Evolutionary conservation across 2,329 filamentous ascomycete genomes (phyloP), one percentile per base, ranked within the genome.

Genomic region (Hymenoscyphus scutula): DNA sequence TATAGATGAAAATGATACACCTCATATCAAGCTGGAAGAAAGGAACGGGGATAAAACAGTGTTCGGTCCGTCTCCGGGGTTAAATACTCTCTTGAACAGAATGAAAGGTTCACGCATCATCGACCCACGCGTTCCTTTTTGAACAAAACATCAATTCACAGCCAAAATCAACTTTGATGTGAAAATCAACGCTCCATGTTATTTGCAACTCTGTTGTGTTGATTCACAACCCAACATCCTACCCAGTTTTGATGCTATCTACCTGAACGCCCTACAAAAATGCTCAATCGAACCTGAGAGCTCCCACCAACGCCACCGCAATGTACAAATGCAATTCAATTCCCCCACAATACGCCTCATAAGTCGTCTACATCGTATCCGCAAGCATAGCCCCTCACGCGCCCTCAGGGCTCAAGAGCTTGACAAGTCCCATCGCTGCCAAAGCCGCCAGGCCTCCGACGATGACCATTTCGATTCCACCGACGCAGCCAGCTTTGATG

Each of bases 381-480:
- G 25, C 29, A 17, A 32, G 1, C 15, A 27, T 7, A 38, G n/a
- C 10, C 13, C n/a, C 51, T 13, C 17, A 29, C 11, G 23, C 34
- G 41, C 51, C 68, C 34, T 66, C 63, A 37, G 64, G 59, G 59
- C 68, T 71, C 58, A 76, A 72, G 1, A 70, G 58, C 32, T 69
- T 69, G 17, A 78, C 76, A 37, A 78, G 66, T 13, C 75, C 75
- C 76, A 77, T 77, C 0, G 76, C 76, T 27, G 73, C 72, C 1
- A 64, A 76, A 0, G 77, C 77, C 6, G 77, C 77, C 5, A 72
- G 69, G 29, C 72, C 71, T 0, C 77, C 77, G 1, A 78, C 75
- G 34, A 76, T 59, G 3, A 78, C 75, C 77, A 78, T 78, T 64
- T 78, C 74, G 5, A 76, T 64, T 8, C 75, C 77, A 8, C 75